These are phyloP conservation scores for Metarhizium robertsii DNA, from an alignment of 2,329 filamentous ascomycete species.

Conservation along the genomic window DNA sequence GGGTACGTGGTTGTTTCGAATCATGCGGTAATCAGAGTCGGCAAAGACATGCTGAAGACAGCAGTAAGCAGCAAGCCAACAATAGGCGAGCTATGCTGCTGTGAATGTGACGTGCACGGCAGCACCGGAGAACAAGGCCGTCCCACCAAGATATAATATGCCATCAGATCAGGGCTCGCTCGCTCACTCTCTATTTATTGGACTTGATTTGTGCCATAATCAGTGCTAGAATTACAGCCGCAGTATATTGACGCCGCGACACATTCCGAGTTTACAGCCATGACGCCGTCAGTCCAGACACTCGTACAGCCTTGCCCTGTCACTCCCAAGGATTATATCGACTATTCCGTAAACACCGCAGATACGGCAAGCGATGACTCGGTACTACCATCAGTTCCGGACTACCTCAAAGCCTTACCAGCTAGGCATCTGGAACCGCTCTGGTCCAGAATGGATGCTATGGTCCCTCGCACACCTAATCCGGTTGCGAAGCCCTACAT, in stretches of 20 bases:
- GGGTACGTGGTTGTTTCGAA: too few relatives aligned
- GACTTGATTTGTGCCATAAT: not conserved
- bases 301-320: not conserved
- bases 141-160: too few relatives aligned
- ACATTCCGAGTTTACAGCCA: not conserved
- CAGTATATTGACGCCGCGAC: not conserved
- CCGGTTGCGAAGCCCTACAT: slow-evolving; percentile 30
- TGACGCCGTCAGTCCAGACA: not conserved
- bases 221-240: not conserved
- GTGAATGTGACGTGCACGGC: too few relatives aligned
- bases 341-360: not conserved
- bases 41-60: too few relatives aligned
- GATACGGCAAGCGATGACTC: not conserved
- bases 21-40: too few relatives aligned
- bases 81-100: too few relatives aligned
- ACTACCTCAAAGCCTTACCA: slow-evolving; percentile 19
- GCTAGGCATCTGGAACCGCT: slow-evolving; percentile 28
- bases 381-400: not conserved
- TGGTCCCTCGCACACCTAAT: slow-evolving; percentile 37
- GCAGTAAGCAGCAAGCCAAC: too few relatives aligned
- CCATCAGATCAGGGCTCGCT: too few relatives aligned
- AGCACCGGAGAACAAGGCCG: too few relatives aligned
- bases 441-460: slow-evolving; percentile 37
- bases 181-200: too few relatives aligned
- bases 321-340: not conserved